These are phyloP conservation scores for Arthrobotrys iridis DNA, from an alignment of 2,329 filamentous ascomycete genomes.

Conservation along the genomic window DNA sequence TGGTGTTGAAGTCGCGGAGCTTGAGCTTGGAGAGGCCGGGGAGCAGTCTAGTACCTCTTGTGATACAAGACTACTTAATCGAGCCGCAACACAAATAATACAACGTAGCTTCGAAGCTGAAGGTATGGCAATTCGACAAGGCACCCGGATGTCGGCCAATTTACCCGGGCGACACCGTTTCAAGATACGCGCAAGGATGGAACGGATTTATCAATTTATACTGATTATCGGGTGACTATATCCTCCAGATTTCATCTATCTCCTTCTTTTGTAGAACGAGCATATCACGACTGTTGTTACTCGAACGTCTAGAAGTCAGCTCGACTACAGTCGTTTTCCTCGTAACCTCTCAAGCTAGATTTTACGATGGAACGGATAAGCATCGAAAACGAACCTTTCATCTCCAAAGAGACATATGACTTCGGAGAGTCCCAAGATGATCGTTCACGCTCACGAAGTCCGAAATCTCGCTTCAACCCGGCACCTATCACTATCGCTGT, in stretches of 20 bases:
- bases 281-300: not conserved
- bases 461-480: not conserved
- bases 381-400: constrained; percentile 31
- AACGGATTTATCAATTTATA: not conserved
- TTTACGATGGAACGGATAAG: constrained; percentile 26
- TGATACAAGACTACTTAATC: not conserved
- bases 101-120: not conserved
- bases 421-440: not conserved
- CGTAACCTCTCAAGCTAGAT: not conserved
- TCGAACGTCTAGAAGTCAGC: not conserved
- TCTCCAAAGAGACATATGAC: constrained; percentile 19
- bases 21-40: not conserved
- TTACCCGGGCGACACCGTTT: constrained; percentile 47
- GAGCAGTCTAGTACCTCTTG: no score
- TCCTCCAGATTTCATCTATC: not conserved
- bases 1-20: not conserved
- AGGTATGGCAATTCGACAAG: not conserved
- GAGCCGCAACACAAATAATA: constrained; percentile 39
- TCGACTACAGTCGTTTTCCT: not conserved
- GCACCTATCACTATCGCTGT: constrained; percentile 23
- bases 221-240: not conserved
- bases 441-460: not conserved
- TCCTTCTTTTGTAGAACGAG: not conserved
- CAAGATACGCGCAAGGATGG: constrained; percentile 31
- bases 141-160: constrained; percentile 36